Conservation (phyloP, 345 rosid species). For the Populus simonii region DNA sequence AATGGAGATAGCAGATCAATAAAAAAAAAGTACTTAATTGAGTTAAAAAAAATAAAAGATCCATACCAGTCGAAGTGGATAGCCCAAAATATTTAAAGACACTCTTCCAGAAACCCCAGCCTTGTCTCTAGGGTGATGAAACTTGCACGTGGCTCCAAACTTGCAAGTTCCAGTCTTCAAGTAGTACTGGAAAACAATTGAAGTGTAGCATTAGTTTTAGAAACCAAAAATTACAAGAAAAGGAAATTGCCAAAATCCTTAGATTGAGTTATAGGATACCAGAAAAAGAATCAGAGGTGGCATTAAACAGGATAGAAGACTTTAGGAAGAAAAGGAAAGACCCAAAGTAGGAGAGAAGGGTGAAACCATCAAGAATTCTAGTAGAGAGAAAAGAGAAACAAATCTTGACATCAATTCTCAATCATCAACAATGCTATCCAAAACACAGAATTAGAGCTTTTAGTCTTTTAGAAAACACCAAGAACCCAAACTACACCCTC, state of each 20-base stretch:
- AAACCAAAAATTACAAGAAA: constrained; percentile 1
- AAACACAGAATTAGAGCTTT: not conserved
- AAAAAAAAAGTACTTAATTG: not conserved
- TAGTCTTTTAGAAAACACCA: not conserved
- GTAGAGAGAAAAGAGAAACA: not conserved
- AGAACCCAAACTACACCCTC: not conserved
- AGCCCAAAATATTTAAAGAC: constrained; percentile 85
- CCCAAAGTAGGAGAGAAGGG: not conserved
- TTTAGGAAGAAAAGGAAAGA: not conserved
- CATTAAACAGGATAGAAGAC: not conserved
- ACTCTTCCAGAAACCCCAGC: constrained; percentile 94
- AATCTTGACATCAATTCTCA: not conserved
- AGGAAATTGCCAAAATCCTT: not conserved
- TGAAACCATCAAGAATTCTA: not conserved
- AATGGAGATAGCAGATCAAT: not conserved
- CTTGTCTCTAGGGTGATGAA: constrained; percentile 94
- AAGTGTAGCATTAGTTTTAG: constrained; percentile 10
- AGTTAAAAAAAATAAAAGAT: constrained; percentile 11
- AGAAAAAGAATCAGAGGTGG: no score
- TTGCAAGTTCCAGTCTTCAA: constrained; percentile 99
- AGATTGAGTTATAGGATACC: not conserved
- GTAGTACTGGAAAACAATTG: constrained; percentile 59
- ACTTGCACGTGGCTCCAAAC: constrained; percentile 99
- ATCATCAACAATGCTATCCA: not conserved
- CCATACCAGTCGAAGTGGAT: constrained; percentile 84